Conservation (phyloP, 1,284 basidiomycete species). For the Sanguinoderma infundibulare region DNA sequence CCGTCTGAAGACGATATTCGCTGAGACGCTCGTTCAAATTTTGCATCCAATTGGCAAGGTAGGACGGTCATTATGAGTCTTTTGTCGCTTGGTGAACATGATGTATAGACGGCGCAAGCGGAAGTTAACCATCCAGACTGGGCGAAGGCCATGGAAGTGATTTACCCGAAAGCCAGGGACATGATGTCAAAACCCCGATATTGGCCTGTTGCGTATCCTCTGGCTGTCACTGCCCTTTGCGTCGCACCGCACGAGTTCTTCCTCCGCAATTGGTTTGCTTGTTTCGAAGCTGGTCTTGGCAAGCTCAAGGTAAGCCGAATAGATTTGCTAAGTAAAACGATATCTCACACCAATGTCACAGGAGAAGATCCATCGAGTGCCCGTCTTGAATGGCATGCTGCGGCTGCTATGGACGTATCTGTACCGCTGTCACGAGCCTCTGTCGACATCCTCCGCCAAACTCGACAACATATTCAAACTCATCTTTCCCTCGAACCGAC, state of each 20-base stretch:
- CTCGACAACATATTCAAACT: conserved; percentile 80
- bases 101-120: conserved; percentile 82
- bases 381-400: conserved; percentile 83
- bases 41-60: conserved; percentile 92
- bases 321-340: not conserved
- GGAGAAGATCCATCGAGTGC: conserved; percentile 80
- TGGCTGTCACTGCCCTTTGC: conserved; percentile 84
- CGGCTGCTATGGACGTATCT: conserved; percentile 94
- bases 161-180: conserved; percentile 83
- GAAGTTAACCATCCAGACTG: conserved; percentile 96
- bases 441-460: conserved; percentile 78
- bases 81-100: not conserved
- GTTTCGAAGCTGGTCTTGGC: conserved; percentile 71
- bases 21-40: conserved; percentile 80
- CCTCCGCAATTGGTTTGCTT: conserved; percentile 78
- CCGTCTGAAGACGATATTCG: conserved; percentile 85
- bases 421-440: conserved; percentile 88
- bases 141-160: conserved; percentile 88
- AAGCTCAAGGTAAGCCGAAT: conserved; percentile 76
- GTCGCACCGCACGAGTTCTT: conserved; percentile 90
- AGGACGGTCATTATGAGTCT: conserved; percentile 9
- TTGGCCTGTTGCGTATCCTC: conserved; percentile 88
- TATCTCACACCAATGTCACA: conserved; percentile 37
- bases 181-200: conserved; percentile 93
- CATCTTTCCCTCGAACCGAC: conserved; percentile 80